A percentile compares a stretch with the other conserved stretches of the same genome.
Evolutionary conservation across 1,284 basidiomycete genomes (phyloP).

Genomic region (Ustilago xerochloae): DNA sequence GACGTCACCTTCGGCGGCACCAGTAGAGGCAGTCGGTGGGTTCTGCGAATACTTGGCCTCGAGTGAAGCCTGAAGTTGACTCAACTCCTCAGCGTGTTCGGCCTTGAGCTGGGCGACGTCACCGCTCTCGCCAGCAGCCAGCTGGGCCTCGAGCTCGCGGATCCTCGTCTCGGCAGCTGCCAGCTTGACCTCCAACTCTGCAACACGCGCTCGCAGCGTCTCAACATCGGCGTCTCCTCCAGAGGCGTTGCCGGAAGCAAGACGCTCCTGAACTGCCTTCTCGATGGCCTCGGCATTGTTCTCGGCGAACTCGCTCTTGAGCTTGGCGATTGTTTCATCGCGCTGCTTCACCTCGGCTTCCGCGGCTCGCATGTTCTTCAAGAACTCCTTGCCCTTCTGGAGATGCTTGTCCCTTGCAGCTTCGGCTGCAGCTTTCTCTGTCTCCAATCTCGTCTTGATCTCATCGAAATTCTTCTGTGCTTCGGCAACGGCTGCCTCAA

Average conservation of each 20-base stretch:
- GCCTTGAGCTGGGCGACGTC: slow-evolving; percentile 44
- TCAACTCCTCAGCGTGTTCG: slow-evolving; percentile 42
- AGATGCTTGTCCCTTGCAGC: slow-evolving; percentile 48
- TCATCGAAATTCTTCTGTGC: slow-evolving; percentile 55
- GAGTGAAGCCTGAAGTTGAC: slow-evolving; percentile 30
- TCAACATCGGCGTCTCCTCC: slow-evolving; percentile 18
- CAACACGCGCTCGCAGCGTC: slow-evolving; percentile 44
- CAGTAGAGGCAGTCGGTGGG: not conserved
- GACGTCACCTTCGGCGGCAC: slow-evolving; percentile 18
- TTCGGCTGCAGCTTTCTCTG: slow-evolving; percentile 28
- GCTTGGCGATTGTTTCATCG: slow-evolving; percentile 45
- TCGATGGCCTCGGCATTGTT: slow-evolving; percentile 56
- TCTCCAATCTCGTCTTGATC: slow-evolving; percentile 45
- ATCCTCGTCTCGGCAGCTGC: slow-evolving; percentile 41
- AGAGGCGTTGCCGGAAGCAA: slow-evolving; percentile 6
- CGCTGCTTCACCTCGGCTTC: slow-evolving; percentile 51
- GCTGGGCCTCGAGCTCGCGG: slow-evolving; percentile 45
- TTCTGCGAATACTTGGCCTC: slow-evolving; percentile 32
- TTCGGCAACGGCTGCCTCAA: slow-evolving; percentile 47
- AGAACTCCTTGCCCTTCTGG: slow-evolving; percentile 49
- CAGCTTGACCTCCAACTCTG: slow-evolving; percentile 59
- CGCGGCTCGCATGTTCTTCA: slow-evolving; percentile 38
- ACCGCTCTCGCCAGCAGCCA: slow-evolving; percentile 15
- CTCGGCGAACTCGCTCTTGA: slow-evolving; percentile 50
- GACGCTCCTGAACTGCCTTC: slow-evolving; percentile 48